Evolutionary conservation across 2,329 filamentous ascomycete genomes (phyloP).

Genomic region (Botrytis medusae): DNA sequence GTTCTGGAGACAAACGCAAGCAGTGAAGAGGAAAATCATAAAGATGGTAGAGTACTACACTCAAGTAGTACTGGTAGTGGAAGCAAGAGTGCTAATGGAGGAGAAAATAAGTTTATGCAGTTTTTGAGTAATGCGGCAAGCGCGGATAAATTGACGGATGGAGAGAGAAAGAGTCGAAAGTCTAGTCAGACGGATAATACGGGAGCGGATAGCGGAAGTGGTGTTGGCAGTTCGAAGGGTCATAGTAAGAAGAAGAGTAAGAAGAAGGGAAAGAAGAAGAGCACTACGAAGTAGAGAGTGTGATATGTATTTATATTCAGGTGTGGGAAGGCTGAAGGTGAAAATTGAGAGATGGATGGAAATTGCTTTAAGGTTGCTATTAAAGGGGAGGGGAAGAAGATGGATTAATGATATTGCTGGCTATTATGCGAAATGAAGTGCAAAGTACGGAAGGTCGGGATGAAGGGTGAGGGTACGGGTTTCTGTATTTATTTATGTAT

Average conservation of each 20-base stretch:
- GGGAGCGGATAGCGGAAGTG: neutral
- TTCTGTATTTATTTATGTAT: neutral
- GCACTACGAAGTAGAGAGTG: neutral
- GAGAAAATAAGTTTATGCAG: neutral
- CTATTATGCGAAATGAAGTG: neutral
- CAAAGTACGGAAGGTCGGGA: neutral
- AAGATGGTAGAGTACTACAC: constrained; percentile 10
- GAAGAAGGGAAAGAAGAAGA: constrained; percentile 15
- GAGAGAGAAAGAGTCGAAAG: neutral
- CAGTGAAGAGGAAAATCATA: constrained; percentile 3
- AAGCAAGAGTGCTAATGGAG: constrained; percentile 1
- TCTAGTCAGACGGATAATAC: constrained; percentile 14
- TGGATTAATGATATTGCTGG: constrained; percentile 9
- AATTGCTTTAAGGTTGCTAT: neutral
- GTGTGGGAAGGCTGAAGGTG: neutral
- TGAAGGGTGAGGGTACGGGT: too few species aligned
- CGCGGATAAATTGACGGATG: constrained; percentile 3
- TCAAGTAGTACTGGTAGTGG: constrained; percentile 20
- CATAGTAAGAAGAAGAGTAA: constrained; percentile 10
- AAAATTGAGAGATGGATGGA: neutral
- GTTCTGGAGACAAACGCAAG: constrained; percentile 64
- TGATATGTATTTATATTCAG: neutral
- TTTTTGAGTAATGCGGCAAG: constrained; percentile 13
- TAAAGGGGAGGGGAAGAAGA: neutral
- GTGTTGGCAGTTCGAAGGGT: neutral